These are phyloP conservation scores for Inonotus hispidus DNA, from an alignment of 1,284 basidiomycete genomes.

Conservation along the genomic window DNA sequence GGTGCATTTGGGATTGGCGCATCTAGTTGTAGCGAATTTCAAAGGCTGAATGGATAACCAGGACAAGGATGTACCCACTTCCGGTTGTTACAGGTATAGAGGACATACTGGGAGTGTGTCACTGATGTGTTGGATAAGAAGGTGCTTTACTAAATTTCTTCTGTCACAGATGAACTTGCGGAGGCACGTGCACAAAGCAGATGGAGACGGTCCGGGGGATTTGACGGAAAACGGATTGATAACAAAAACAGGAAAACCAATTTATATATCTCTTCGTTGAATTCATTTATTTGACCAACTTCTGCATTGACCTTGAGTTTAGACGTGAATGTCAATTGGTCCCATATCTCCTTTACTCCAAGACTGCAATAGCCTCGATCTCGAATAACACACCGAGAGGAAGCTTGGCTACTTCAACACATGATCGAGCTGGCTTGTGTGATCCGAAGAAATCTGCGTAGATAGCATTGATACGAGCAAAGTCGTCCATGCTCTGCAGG, in stretches of 20 bases:
- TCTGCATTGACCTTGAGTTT: neutral
- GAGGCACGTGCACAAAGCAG: neutral
- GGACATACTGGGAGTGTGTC: neutral
- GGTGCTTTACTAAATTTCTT: neutral
- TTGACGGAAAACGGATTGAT: neutral
- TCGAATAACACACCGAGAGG: conserved; percentile 84
- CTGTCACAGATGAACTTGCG: neutral
- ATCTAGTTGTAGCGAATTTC: conserved; percentile 36
- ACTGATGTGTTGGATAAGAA: neutral
- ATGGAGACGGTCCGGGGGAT: neutral
- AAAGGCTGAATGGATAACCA: too few relatives aligned
- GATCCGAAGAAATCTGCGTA: conserved; percentile 82
- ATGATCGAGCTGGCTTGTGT: conserved; percentile 90
- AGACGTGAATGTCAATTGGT: neutral
- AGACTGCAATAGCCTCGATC: conserved; percentile 77
- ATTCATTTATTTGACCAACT: neutral
- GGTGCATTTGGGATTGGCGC: conserved; percentile 87
- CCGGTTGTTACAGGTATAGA: neutral
- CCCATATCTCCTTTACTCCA: neutral
- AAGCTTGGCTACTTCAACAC: conserved; percentile 77
- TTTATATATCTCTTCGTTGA: neutral
- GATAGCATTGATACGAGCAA: conserved; percentile 74
- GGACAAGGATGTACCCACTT: neutral
- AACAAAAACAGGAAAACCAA: neutral
- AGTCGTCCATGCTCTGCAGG: conserved; percentile 90